phyloP scores from a whole-genome alignment of 352 stramenopile genomes.

The Phytophthora macrochlamydospora region DNA sequence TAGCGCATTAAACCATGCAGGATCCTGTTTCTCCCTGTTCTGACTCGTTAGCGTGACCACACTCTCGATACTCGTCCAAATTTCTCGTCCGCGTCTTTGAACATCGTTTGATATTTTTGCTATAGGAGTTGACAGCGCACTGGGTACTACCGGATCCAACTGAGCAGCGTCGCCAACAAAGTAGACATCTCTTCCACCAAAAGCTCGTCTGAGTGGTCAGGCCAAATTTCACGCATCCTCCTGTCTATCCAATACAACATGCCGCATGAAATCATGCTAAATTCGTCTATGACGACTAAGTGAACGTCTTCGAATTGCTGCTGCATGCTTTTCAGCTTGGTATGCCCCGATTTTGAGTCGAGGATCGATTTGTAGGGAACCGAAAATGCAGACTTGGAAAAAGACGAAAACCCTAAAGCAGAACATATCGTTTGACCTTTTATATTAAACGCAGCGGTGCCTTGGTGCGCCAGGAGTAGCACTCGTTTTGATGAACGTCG shows the following conservation, averaged over 20 bases:
- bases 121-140: background rate
- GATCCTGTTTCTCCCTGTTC: slow-evolving; percentile 1
- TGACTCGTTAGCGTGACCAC: background rate
- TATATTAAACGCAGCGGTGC: background rate
- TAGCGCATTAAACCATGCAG: slow-evolving; percentile 1
- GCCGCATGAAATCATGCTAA: background rate
- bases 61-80: background rate
- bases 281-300: background rate
- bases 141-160: background rate
- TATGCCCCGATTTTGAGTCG: background rate
- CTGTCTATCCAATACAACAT: background rate
- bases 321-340: background rate
- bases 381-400: background rate
- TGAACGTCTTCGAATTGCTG: background rate
- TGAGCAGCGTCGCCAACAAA: background rate
- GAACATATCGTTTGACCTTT: background rate
- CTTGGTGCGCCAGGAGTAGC: background rate
- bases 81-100: background rate
- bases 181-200: background rate
- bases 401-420: background rate
- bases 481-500: background rate
- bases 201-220: background rate
- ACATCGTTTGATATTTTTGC: background rate
- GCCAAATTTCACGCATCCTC: background rate
- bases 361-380: background rate